A percentile compares a stretch with the other conserved stretches of the same genome.
These are phyloP conservation scores for Oenanthe javanica DNA, from an alignment of 140 eudicot species.

Conservation along the genomic window DNA sequence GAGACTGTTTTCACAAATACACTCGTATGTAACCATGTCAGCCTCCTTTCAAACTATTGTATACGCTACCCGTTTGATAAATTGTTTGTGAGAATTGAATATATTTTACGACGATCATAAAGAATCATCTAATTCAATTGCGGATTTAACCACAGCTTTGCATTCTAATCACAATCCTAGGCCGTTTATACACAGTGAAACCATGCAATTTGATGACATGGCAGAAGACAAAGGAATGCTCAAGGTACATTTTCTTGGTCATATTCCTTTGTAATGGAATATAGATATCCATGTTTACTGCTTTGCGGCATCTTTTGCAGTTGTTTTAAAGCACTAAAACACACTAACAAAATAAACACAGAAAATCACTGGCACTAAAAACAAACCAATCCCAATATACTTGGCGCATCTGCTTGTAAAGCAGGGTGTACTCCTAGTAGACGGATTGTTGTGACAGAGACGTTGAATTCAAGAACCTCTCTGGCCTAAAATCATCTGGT, in stretches of 20 bases:
- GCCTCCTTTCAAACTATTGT: too few species aligned
- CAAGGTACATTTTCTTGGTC: slow-evolving; percentile 39
- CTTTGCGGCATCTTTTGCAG: background rate
- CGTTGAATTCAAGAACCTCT: slow-evolving; percentile 43
- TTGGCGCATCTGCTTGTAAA: too few species aligned
- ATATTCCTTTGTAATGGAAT: background rate
- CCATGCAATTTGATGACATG: slow-evolving; percentile 46
- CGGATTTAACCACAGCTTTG: slow-evolving; percentile 27
- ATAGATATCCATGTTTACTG: background rate
- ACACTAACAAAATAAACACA: too few species aligned
- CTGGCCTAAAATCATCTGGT: slow-evolving; percentile 55
- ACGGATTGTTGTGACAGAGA: too few species aligned
- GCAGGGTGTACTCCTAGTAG: too few species aligned
- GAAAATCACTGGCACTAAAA: too few species aligned
- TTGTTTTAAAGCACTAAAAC: background rate
- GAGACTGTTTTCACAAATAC: too few species aligned
- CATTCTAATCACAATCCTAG: slow-evolving; percentile 38
- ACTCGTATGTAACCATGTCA: too few species aligned
- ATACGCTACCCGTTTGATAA: too few species aligned
- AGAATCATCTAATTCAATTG: slow-evolving; percentile 23
- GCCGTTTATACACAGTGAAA: slow-evolving; percentile 42
- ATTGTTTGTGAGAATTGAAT: too few species aligned
- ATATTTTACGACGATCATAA: slow-evolving; percentile 9
- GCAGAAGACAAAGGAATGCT: slow-evolving; percentile 35
- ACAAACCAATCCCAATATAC: too few species aligned